These are phyloP conservation scores for Halteria grandinella DNA, from an alignment of 73 alveolate genomes.

Conservation along the genomic window DNA sequence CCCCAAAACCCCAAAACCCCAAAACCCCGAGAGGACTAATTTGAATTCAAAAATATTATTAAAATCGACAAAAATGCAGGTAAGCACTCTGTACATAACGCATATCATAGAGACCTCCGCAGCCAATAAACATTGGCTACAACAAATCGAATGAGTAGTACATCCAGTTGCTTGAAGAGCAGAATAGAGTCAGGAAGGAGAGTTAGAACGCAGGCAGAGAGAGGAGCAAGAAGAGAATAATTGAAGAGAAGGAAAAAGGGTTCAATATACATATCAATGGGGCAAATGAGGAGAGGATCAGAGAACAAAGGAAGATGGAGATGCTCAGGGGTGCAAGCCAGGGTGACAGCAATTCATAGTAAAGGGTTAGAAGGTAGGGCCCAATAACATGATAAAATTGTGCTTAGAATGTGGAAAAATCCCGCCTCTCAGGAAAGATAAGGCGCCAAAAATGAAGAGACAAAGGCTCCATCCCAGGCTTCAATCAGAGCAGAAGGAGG, in stretches of 20 bases:
- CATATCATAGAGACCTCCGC: conserved; percentile 10
- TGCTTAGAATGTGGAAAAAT: conserved; percentile 38
- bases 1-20: background rate
- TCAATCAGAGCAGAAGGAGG: no score
- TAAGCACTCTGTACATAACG: background rate
- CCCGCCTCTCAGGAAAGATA: conserved; percentile 13
- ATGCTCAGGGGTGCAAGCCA: conserved; percentile 9
- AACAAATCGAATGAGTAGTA: conserved; percentile 55
- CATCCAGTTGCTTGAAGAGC: conserved; percentile 45
- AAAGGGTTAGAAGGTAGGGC: conserved; percentile 35
- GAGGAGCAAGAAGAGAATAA: conserved; percentile 13
- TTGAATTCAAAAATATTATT: background rate
- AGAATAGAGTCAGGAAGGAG: conserved; percentile 53
- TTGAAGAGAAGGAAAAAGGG: conserved; percentile 77
- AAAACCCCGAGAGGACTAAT: background rate
- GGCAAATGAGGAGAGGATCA: conserved; percentile 79
- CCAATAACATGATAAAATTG: no score
- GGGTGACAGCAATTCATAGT: background rate
- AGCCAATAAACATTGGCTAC: conserved; percentile 49
- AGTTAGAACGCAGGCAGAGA: conserved; percentile 44
- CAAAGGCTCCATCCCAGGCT: background rate
- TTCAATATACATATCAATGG: conserved; percentile 76
- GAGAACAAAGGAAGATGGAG: conserved; percentile 46
- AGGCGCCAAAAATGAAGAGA: no score
- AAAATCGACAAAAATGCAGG: background rate